These are phyloP conservation scores for Salicornia ramosissima DNA, from an alignment of 148 eudicot species.

Conservation along the genomic window DNA sequence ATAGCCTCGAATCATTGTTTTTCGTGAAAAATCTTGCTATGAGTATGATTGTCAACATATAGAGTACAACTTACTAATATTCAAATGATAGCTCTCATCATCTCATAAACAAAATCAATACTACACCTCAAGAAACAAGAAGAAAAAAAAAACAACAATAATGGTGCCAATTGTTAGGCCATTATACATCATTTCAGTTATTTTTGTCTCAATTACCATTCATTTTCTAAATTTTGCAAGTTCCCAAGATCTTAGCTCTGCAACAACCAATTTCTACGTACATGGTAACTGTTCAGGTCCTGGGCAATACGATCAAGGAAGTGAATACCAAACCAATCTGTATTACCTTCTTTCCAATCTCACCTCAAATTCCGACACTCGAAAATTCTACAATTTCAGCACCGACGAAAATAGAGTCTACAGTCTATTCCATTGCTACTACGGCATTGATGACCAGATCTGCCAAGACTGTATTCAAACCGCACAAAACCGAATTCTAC, in stretches of 20 bases:
- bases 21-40: too few species aligned
- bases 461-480: slow-evolving; percentile 17
- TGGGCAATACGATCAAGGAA: slow-evolving; percentile 15
- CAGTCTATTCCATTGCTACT: slow-evolving; percentile 26
- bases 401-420: slow-evolving; percentile 15
- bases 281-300: slow-evolving; percentile 6
- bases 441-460: slow-evolving; percentile 3
- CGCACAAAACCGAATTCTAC: slow-evolving; percentile 13
- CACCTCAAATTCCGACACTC: slow-evolving; percentile 16
- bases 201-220: not conserved
- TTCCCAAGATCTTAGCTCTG: not conserved
- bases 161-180: not conserved
- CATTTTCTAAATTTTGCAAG: not conserved
- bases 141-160: not conserved
- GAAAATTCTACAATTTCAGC: slow-evolving; percentile 21
- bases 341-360: slow-evolving; percentile 17
- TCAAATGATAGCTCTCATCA: too few species aligned
- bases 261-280: not conserved
- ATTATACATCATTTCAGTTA: not conserved
- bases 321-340: slow-evolving; percentile 15
- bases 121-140: too few species aligned
- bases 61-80: too few species aligned
- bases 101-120: too few species aligned
- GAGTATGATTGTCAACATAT: too few species aligned
- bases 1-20: too few species aligned